These are phyloP conservation scores for Fusarium dlaminii DNA, from an alignment of 2,329 filamentous ascomycete species.

Conservation along the genomic window DNA sequence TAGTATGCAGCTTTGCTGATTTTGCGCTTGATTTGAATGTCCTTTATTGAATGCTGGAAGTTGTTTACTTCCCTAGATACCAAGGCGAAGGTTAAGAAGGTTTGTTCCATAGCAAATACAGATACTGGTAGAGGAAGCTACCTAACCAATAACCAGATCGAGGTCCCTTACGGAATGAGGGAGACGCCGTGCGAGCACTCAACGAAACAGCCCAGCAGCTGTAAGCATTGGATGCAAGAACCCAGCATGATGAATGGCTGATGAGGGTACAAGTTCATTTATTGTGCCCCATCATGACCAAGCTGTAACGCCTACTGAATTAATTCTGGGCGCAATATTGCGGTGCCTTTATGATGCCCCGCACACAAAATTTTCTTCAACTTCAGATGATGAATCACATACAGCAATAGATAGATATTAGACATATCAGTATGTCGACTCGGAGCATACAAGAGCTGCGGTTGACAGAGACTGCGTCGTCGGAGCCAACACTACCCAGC, in stretches of 20 bases:
- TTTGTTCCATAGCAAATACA: background rate
- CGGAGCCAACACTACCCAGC: conserved; percentile 14
- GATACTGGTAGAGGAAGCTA: background rate
- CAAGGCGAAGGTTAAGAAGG: background rate
- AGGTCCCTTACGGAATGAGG: conserved; percentile 13
- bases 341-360: conserved; percentile 29
- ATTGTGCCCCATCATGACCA: conserved; percentile 11
- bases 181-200: conserved; percentile 16
- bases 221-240: conserved; percentile 13
- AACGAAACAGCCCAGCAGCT: background rate
- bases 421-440: background rate
- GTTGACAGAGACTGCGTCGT: background rate
- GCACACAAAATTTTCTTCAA: conserved; percentile 8
- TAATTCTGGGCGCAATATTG: conserved; percentile 29
- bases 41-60: background rate
- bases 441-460: background rate
- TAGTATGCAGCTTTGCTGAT: background rate
- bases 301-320: conserved; percentile 16
- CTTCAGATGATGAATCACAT: background rate
- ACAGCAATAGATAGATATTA: background rate
- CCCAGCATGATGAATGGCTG: conserved; percentile 14
- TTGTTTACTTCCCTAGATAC: background rate
- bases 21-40: background rate
- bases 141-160: conserved; percentile 4
- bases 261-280: conserved; percentile 18